Evolutionary conservation across 768 basidiomycete genomes (phyloP).

Genomic region (Roridomyces roridus): DNA sequence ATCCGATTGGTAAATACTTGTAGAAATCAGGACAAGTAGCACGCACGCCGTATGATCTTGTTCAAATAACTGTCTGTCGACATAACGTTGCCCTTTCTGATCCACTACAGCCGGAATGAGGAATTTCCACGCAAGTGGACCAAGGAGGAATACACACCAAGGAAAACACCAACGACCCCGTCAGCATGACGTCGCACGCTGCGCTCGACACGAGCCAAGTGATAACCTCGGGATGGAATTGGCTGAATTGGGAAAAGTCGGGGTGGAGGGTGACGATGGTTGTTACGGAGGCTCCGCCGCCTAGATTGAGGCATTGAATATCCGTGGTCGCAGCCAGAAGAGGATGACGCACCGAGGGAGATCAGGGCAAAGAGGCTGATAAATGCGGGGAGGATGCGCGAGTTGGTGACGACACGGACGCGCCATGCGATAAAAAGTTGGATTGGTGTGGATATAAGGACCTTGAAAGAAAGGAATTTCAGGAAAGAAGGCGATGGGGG

Average conservation of each 20-base stretch:
- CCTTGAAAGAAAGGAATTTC: no score
- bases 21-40: not conserved
- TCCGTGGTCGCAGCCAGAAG: no score
- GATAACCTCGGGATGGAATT: not conserved
- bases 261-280: conserved; percentile 4
- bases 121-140: not conserved
- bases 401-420: conserved; percentile 7
- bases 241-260: not conserved
- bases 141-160: not conserved
- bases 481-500: no score
- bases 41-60: conserved; percentile 22
- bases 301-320: no score
- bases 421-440: conserved; percentile 18
- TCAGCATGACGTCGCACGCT: conserved; percentile 10
- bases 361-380: not conserved
- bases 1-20: not conserved
- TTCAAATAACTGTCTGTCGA: conserved; percentile 8
- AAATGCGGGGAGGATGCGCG: not conserved
- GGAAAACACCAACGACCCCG: conserved; percentile 2
- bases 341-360: conserved; percentile 2
- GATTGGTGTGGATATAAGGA: not conserved
- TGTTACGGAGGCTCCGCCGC: not conserved
- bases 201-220: conserved; percentile 13
- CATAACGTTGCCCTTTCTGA: not conserved
- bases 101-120: not conserved